Evolutionary conservation across 139 green algal species (phyloP).

Genomic region (Pleodorina starrii): DNA sequence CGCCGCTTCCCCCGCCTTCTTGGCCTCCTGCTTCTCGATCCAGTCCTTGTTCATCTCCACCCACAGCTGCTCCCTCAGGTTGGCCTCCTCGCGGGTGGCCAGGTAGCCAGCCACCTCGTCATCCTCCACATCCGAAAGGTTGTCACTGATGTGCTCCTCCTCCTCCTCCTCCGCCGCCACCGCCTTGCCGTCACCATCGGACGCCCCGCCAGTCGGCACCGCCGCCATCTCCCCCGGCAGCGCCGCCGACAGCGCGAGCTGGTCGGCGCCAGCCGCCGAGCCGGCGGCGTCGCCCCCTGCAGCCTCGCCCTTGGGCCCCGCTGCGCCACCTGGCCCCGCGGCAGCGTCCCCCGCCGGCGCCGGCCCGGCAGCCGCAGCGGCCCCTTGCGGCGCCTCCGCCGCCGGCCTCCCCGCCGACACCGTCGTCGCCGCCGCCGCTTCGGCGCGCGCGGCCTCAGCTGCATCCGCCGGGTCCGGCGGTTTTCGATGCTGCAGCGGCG

Average conservation of each 20-base stretch:
- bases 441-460: no score
- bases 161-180: not conserved
- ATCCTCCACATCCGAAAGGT: constrained; percentile 68
- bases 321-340: no score
- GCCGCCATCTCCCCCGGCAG: not conserved
- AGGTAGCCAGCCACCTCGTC: constrained; percentile 75
- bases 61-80: constrained; percentile 76
- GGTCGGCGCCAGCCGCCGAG: not conserved
- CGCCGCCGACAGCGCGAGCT: not conserved
- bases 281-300: not conserved
- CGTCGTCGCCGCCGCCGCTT: not conserved
- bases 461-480: not conserved
- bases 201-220: not conserved
- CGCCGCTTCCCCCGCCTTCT: constrained; percentile 25
- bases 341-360: no score
- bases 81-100: constrained; percentile 71
- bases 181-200: no score
- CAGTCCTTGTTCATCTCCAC: constrained; percentile 77
- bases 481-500: not conserved
- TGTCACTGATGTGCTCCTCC: constrained; percentile 30
- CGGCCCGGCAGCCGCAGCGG: no score
- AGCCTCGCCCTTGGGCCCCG: not conserved
- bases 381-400: not conserved
- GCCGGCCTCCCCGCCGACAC: not conserved
- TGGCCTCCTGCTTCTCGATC: constrained; percentile 62